These are phyloP conservation scores for Chaetoscypha palmicola DNA, from an alignment of 2,329 filamentous ascomycete species.

Conservation along the genomic window DNA sequence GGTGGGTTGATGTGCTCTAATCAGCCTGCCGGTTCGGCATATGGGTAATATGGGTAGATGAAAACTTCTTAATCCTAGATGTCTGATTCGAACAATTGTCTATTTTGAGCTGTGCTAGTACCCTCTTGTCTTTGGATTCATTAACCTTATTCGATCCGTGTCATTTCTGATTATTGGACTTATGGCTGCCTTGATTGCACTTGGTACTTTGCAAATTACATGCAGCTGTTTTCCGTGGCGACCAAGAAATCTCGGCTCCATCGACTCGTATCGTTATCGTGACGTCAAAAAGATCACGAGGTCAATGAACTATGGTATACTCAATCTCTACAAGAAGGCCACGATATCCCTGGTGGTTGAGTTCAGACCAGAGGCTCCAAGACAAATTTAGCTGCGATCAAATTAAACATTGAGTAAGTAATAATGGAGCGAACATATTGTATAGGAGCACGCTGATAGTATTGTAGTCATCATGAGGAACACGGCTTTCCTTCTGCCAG, in stretches of 20 bases:
- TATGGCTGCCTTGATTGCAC: constrained; percentile 12
- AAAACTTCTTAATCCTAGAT: constrained; percentile 9
- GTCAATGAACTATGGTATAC: constrained; percentile 4
- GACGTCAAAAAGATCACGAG: constrained; percentile 14
- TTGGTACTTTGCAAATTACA: constrained; percentile 6
- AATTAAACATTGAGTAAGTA: constrained; percentile 1
- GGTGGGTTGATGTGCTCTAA: constrained; percentile 12
- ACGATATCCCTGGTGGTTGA: constrained; percentile 4
- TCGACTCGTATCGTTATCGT: constrained; percentile 11
- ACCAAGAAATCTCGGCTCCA: constrained; percentile 4
- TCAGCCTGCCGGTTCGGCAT: constrained; percentile 17
- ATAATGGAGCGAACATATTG: not conserved
- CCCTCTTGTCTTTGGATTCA: constrained; percentile 10
- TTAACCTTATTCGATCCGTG: constrained; percentile 12
- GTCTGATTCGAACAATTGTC: constrained; percentile 10
- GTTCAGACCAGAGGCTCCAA: not conserved
- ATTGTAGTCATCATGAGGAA: constrained; percentile 10
- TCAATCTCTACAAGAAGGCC: constrained; percentile 16
- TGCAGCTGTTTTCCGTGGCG: constrained; percentile 2
- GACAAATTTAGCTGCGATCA: not conserved
- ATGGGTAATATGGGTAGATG: constrained; percentile 21
- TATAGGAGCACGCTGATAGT: constrained; percentile 1
- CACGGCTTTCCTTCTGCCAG: constrained; percentile 9
- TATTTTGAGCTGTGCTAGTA: constrained; percentile 15
- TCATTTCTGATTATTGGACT: constrained; percentile 17